Base-by-base conservation (phyloP, 169 alveolate species). In the Plasmodium reichenowi region DNA sequence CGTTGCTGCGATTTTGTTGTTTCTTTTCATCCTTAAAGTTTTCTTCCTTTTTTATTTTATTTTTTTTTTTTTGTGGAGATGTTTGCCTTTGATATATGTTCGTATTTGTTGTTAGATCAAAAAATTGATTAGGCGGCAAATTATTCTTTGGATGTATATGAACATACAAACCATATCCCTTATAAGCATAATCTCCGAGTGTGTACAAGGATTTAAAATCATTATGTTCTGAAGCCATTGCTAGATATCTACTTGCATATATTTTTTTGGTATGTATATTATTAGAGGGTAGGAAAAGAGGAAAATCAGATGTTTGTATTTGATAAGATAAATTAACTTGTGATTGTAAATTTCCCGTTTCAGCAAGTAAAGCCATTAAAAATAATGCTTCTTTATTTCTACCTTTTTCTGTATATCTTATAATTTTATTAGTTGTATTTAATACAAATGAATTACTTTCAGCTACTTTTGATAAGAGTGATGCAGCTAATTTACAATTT, bases 181-280 rank as follows among this genome's bases (percentile, higher is more conserved):
- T 32, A 56, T 80, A 80, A 2, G 90, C 90, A 59, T 80, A 80
- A 67, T 80, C 90, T 0, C 90, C 90, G 7, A 80, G 60, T 22
- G 80, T 80, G 72, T 50, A 80, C 2, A 80, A 48, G 0, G 90
- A 80, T 24, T 80, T 64, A 38, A 80, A 67, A 47, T 80, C 83
- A 26, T 80, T 52, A 22, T 50, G 64, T 26, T 80, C 90, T 26
- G 90, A 67, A 2, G 90, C 90, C 90, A 80, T 80, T 20, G 90
- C 78, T 56, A 80, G 72, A 60, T 50, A 80, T 13, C 90, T 80
- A 13, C 90, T 80, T 24, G 90, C 71, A 80, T 80, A 80, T n/a
- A 80, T 52, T 45, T 80, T 67, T 72, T 80, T 80, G 0, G 83
- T 56, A 45, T 80, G 66, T 32, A 0, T 26, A 52, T 47, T 29